A percentile compares a stretch with the other conserved stretches of the same genome.
Conservation (phyloP, 257 asterid species). For the Catharanthus roseus region DNA sequence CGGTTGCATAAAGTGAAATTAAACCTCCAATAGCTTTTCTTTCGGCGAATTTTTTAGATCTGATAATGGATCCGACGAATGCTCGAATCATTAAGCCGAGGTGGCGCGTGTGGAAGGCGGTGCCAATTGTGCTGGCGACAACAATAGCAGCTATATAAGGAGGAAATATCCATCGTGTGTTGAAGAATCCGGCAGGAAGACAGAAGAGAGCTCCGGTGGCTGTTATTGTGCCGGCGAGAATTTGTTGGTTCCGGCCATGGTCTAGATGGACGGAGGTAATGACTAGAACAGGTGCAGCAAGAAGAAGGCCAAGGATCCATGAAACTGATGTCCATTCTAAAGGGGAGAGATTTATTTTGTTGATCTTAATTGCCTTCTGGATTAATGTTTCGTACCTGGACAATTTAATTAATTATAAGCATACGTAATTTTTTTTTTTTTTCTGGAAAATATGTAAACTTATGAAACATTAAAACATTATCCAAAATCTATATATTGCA, state of each 20-base stretch:
- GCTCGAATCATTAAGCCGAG: slow-evolving; percentile 74
- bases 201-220: slow-evolving; percentile 80
- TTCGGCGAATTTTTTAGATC: slow-evolving; percentile 37
- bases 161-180: slow-evolving; percentile 73
- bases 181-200: slow-evolving; percentile 78
- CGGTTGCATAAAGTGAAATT: slow-evolving; percentile 70
- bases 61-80: slow-evolving; percentile 50
- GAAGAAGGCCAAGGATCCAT: slow-evolving; percentile 67
- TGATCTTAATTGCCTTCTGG: slow-evolving; percentile 39
- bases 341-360: slow-evolving; percentile 45
- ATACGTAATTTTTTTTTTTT: too few species aligned
- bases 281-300: slow-evolving; percentile 66
- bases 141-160: slow-evolving; percentile 67
- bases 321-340: slow-evolving; percentile 74
- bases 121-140: slow-evolving; percentile 60
- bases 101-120: slow-evolving; percentile 64
- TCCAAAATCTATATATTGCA: too few species aligned
- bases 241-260: slow-evolving; percentile 52
- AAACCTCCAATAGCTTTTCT: slow-evolving; percentile 52
- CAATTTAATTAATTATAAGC: too few species aligned
- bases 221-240: slow-evolving; percentile 65
- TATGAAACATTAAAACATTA: background rate
- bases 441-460: too few species aligned
- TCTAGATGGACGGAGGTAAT: slow-evolving; percentile 60
- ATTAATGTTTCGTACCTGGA: slow-evolving; percentile 57